Base-by-base conservation (phyloP, 2,329 filamentous ascomycete species). In the Cladophialophora yegresii region DNA sequence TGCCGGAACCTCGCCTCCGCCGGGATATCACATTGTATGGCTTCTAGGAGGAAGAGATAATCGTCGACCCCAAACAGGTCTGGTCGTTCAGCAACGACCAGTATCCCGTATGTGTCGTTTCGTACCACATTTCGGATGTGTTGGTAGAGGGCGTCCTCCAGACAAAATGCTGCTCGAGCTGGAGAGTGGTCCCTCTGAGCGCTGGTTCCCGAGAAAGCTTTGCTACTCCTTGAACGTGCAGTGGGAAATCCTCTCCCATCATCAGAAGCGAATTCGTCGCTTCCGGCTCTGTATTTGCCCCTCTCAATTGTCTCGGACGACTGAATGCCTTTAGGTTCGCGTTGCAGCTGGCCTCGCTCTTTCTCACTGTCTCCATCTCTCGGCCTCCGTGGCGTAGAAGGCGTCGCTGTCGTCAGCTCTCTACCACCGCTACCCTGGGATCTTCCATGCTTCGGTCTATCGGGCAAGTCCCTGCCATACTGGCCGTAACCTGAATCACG, bases 11-110 rank as follows among this genome's bases (percentile, higher is more conserved):
- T 28, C 26, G 26, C 26, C 3, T 54, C 49, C 1, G n/a, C 5
- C 12, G 22, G 20, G 2, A 45, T 1, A 10, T 55, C 36, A 8
- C 45, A 63, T 33, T 49, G 40, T 30, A 59, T 26, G 1, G 61
- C 61, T 47, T 53, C 61, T 9, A 63, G 55, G 22, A 63, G 55
- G 50, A 58, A 55, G n/a, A 20, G 47, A 28, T 32, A 63, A 26
- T 63, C 61, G 33, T 58, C 22, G 4, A 43, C 28, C 2, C 12
- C 8, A 22, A 58, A 50, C 10, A 59, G 20, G 1, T 54, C 20
- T n/a, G 4, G 23, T 40, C 40, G 28, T 5, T 8, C 36, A 43
- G 36, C 13, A 43, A 43, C 16, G 16, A 43, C n/a, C 36, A 13
- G 13, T 43, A 43, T 43, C 36, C 36, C 36, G 36, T n/a, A 7